A percentile compares a stretch with the other conserved stretches of the same genome.
phyloP scores from a whole-genome alignment of 2,329 filamentous ascomycete genomes.

The Fusarium euwallaceae region DNA sequence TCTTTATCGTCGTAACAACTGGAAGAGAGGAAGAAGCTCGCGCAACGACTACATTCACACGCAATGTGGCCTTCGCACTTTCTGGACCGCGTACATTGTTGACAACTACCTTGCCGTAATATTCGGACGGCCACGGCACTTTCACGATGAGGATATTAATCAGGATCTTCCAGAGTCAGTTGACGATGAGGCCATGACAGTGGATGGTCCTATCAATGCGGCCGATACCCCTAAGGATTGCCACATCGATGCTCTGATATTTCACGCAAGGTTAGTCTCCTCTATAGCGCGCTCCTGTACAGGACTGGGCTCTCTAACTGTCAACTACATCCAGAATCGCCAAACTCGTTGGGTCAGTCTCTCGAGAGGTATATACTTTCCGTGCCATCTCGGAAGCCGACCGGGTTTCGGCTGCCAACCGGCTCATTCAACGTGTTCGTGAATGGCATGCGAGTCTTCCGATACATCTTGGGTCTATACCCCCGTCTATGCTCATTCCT shows the following conservation, averaged over 20 bases:
- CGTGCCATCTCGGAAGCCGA: conserved; percentile 52
- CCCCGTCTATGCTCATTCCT: conserved; percentile 60
- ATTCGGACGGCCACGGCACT: conserved; percentile 70
- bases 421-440: conserved; percentile 54
- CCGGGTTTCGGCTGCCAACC: conserved; percentile 54
- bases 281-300: too few relatives aligned
- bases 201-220: conserved; percentile 51
- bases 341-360: conserved; percentile 55
- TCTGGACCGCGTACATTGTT: conserved; percentile 73
- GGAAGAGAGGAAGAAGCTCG: conserved; percentile 34
- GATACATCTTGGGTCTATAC: conserved; percentile 57
- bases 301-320: background rate
- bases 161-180: conserved; percentile 68
- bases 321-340: conserved; percentile 47
- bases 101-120: conserved; percentile 75
- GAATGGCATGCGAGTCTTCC: conserved; percentile 58
- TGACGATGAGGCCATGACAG: conserved; percentile 69
- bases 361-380: conserved; percentile 56
- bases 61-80: conserved; percentile 69
- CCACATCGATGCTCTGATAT: conserved; percentile 63
- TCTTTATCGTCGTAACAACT: conserved; percentile 44
- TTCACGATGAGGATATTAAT: conserved; percentile 74
- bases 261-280: conserved; percentile 55
- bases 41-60: conserved; percentile 57
- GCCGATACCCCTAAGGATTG: conserved; percentile 56